Conservation (phyloP, 371 early-diverging fungal species). For the Lichtheimia ramosa region DNA sequence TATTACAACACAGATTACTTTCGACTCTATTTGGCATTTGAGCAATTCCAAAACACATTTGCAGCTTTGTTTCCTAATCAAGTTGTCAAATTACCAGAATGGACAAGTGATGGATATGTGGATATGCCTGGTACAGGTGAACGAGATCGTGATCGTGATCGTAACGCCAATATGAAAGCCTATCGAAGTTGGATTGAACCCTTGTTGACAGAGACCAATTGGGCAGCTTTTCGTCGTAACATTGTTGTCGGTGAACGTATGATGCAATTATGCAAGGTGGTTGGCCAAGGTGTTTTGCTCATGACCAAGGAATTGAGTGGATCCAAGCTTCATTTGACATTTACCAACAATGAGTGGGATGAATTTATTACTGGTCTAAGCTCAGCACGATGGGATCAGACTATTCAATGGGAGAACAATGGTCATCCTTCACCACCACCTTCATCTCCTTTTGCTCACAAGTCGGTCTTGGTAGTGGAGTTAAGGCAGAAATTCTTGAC, state of each 20-base stretch:
- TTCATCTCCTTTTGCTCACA: not conserved
- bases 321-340: constrained; percentile 49
- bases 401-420: constrained; percentile 27
- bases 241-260: constrained; percentile 52
- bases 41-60: constrained; percentile 46
- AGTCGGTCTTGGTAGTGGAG: constrained; percentile 29
- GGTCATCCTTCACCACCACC: not conserved
- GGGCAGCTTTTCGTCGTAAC: constrained; percentile 53
- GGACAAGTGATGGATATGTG: constrained; percentile 3
- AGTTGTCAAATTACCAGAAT: constrained; percentile 17
- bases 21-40: constrained; percentile 47
- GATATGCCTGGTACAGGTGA: constrained; percentile 10
- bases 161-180: constrained; percentile 49
- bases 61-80: constrained; percentile 34
- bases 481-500: constrained; percentile 34
- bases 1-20: constrained; percentile 55
- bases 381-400: constrained; percentile 35
- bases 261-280: constrained; percentile 41
- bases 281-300: constrained; percentile 45
- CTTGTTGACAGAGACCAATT: constrained; percentile 40
- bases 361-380: constrained; percentile 42
- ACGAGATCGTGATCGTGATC: constrained; percentile 38
- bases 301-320: constrained; percentile 54
- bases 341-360: constrained; percentile 55
- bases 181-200: constrained; percentile 50